Evolutionary conservation across 768 basidiomycete species (phyloP).

Genomic region (Austroboletus festivus): DNA sequence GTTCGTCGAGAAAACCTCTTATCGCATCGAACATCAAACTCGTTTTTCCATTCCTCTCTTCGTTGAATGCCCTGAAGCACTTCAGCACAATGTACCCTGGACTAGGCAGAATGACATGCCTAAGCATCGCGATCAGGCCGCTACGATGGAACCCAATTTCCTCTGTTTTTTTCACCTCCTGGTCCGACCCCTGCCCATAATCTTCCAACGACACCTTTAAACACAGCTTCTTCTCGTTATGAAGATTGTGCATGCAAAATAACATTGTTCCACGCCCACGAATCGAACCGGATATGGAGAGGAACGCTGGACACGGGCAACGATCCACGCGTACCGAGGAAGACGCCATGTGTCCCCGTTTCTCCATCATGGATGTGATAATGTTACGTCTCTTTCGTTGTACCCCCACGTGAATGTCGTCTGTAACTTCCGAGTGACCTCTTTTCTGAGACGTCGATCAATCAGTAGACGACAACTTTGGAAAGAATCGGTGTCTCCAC

Average conservation of each 20-base stretch:
- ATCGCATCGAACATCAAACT: constrained; percentile 4
- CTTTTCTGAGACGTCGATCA: constrained; percentile 4
- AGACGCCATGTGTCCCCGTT: neutral
- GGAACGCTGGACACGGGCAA: neutral
- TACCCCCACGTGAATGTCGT: neutral
- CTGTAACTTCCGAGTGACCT: neutral
- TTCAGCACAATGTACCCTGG: neutral
- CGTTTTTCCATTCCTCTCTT: neutral
- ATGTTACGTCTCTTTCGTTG: neutral
- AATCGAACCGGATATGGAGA: constrained; percentile 11
- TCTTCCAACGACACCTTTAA: constrained; percentile 13
- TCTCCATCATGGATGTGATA: neutral
- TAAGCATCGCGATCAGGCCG: neutral
- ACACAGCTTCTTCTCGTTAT: neutral
- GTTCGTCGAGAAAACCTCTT: constrained; percentile 1
- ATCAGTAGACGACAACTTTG: too few relatives aligned
- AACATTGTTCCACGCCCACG: constrained; percentile 12
- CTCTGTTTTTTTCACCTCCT: neutral
- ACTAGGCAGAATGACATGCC: neutral
- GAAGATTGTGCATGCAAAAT: neutral
- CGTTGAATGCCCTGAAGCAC: neutral
- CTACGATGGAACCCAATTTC: neutral
- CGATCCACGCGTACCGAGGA: constrained; percentile 5
- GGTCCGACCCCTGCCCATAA: neutral
- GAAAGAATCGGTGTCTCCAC: too few relatives aligned